phyloP scores from a whole-genome alignment of 176 grass and related monocot genomes.

The Tillandsia fasciculata region DNA sequence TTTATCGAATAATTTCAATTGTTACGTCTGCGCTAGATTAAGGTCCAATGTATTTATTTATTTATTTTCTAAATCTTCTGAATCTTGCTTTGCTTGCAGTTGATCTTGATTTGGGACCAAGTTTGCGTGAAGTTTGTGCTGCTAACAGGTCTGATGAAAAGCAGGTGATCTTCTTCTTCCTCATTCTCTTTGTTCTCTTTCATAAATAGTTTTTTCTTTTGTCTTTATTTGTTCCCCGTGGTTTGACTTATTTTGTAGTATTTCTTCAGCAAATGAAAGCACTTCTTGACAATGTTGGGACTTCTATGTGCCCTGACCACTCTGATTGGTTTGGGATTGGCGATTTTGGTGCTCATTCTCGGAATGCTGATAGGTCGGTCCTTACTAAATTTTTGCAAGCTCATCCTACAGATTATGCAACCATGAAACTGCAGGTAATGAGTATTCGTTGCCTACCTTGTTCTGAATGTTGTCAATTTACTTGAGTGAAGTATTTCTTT shows the following conservation, averaged over 20 bases:
- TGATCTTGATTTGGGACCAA: constrained; percentile 56
- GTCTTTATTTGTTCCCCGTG: constrained; percentile 10
- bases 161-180: constrained; percentile 42
- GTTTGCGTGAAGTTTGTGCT: constrained; percentile 81
- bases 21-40: neutral
- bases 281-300: constrained; percentile 76
- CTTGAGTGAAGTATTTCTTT: neutral
- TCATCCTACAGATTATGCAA: constrained; percentile 82
- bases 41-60: neutral
- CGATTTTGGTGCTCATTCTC: constrained; percentile 45
- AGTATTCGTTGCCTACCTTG: neutral
- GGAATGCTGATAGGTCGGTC: constrained; percentile 59
- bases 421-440: constrained; percentile 82
- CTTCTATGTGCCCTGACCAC: constrained; percentile 84
- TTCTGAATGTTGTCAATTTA: constrained; percentile 8
- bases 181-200: constrained; percentile 10
- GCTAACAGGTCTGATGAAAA: constrained; percentile 95
- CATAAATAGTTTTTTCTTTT: constrained; percentile 13
- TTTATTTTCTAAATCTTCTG: constrained; percentile 19
- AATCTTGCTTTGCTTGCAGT: constrained; percentile 29
- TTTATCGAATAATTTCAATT: neutral
- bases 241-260: constrained; percentile 11
- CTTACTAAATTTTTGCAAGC: constrained; percentile 78
- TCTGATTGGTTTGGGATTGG: constrained; percentile 77
- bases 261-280: constrained; percentile 85